Conservation (phyloP, 441 rosid genomes). For the Arabidopsis hybrid region DNA sequence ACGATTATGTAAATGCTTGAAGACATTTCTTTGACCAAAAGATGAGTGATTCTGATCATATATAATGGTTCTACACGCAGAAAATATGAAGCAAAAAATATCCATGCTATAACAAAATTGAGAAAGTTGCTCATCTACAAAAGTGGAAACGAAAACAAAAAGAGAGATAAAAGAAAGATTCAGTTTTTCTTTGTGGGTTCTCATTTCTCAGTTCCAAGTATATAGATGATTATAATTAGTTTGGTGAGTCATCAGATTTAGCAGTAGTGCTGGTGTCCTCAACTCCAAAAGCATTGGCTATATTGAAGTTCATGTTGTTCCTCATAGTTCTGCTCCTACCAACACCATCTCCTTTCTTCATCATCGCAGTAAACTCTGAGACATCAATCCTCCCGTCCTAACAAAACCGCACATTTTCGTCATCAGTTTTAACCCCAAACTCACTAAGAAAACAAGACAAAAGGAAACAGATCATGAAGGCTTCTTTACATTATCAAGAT, state of each 20-base stretch:
- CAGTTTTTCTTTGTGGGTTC: constrained; percentile 10
- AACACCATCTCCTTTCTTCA: constrained; percentile 71
- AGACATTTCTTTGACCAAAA: neutral
- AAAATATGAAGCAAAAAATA: constrained; percentile 31
- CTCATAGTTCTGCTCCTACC: constrained; percentile 78
- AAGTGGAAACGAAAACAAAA: constrained; percentile 9
- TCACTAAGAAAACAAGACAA: constrained; percentile 1
- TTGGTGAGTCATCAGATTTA: constrained; percentile 35
- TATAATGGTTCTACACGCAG: too few species aligned
- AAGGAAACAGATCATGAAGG: neutral
- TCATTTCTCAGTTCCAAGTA: constrained; percentile 22
- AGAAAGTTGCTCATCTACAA: constrained; percentile 40
- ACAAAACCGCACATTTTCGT: constrained; percentile 1
- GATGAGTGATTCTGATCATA: too few species aligned
- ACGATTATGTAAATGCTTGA: constrained; percentile 35
- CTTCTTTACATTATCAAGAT: constrained; percentile 83
- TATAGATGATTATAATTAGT: constrained; percentile 18
- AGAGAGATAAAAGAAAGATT: neutral
- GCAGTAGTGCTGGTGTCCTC: constrained; percentile 18
- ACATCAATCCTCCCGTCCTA: constrained; percentile 91
- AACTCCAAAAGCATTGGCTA: constrained; percentile 71
- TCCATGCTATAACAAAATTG: constrained; percentile 35
- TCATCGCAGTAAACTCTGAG: constrained; percentile 84
- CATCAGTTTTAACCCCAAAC: constrained; percentile 3
- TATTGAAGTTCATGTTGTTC: constrained; percentile 62